Evolutionary conservation across 2,329 filamentous ascomycete species (phyloP).

Genomic region (Trichoderma guizhouense): DNA sequence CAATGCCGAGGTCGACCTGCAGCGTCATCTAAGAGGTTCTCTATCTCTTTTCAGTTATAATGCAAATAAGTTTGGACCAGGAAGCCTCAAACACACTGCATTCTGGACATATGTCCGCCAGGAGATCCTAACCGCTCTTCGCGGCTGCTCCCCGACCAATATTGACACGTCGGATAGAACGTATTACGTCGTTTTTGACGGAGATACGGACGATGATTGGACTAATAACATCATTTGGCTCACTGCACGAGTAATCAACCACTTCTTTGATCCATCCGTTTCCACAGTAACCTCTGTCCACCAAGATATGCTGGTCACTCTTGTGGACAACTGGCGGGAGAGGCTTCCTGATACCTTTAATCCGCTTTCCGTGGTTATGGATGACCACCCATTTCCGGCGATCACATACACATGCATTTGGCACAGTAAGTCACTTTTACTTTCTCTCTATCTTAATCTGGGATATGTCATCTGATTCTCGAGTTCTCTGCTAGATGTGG

Average conservation of each 20-base stretch:
- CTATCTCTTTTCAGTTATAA: slow-evolving; percentile 10
- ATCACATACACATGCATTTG: slow-evolving; percentile 12
- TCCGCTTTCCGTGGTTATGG: neutral
- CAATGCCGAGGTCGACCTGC: neutral
- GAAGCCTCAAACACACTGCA: slow-evolving; percentile 9
- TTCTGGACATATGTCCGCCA: slow-evolving; percentile 18
- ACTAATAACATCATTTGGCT: slow-evolving; percentile 15
- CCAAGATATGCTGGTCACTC: neutral
- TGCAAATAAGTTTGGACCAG: slow-evolving; percentile 1
- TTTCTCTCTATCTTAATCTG: neutral
- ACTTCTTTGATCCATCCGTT: neutral
- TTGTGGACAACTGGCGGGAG: slow-evolving; percentile 7
- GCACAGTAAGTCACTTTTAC: neutral
- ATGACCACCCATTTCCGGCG: slow-evolving; percentile 4
- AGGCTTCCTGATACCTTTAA: neutral
- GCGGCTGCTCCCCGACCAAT: slow-evolving; percentile 7
- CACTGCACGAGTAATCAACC: slow-evolving; percentile 12
- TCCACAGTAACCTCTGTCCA: neutral
- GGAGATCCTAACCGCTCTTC: slow-evolving; percentile 12
- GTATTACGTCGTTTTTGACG: slow-evolving; percentile 6
- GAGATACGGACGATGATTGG: slow-evolving; percentile 14
- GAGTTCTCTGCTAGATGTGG: neutral
- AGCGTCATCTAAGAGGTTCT: slow-evolving; percentile 7
- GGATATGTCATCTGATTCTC: neutral
- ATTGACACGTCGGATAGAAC: slow-evolving; percentile 9